Base-by-base conservation (phyloP, 2,329 filamentous ascomycete genomes). In the Sordariomycetes sp. region DNA sequence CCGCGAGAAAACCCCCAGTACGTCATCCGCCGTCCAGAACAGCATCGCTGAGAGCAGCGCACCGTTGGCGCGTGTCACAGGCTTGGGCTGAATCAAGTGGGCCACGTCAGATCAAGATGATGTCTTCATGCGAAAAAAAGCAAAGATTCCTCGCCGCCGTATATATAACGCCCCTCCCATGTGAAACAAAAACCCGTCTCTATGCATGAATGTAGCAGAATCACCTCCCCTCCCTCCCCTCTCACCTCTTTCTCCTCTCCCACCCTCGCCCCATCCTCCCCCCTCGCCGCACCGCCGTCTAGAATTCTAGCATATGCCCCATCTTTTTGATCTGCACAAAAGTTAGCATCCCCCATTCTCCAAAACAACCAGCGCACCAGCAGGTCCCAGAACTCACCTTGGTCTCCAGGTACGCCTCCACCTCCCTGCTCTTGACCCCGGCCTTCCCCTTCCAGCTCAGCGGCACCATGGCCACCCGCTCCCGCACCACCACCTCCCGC, bases 391-490 rank as follows among this genome's bases (percentile, higher is more conserved):
- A 58, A 72, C 82, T 69, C 68, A 93, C 90, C 86, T 99, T 99
- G 2, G 94, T 97, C 70, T 88, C 89, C 62, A 99, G 75, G 76
- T 99, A 99, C 7, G 89, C 91, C 65, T 96, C 90, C 53, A 97
- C 89, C 73, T 99, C 94, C 58, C 86, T 81, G 66, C 93, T 93
- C 61, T 84, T 82, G 61, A 97, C 90, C 0, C 94, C 94, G 48
- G 86, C 86, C 64, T 85, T 83, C 1, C 89, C 90, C 68, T 89
- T 89, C 94, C 94, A 99, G 11, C 90, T 92, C 61, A 97, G 70
- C 3, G 94, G 94, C 59, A 99, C 86, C 94, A 99, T 99, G 1
- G 92, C 87, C 14, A 99, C 92, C 53, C 94, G 77, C 72, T 97
- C 93, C 63, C 81, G 89, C 2, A 99, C 94, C 10, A 88, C 80